A percentile compares a stretch with the other conserved stretches of the same genome.
These are phyloP conservation scores for Lasiodiplodia hormozganensis DNA, from an alignment of 2,329 filamentous ascomycete genomes.

Conservation along the genomic window DNA sequence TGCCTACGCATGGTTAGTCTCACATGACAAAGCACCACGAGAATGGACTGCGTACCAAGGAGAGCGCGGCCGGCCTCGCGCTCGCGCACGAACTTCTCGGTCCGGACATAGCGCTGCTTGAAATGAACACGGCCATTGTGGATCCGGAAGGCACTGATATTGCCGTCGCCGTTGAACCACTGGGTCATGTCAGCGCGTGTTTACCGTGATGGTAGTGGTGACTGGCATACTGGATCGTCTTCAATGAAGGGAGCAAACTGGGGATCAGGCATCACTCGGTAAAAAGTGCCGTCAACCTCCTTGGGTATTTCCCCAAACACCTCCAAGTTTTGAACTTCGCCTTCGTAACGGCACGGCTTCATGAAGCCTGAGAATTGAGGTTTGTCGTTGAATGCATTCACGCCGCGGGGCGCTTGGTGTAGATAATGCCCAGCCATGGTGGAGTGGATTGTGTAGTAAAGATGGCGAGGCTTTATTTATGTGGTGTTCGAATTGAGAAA, in stretches of 20 bases:
- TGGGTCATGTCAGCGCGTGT: neutral
- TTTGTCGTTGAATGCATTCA: constrained; percentile 9
- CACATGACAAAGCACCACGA: neutral
- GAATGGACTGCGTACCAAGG: constrained; percentile 33
- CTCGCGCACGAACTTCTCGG: constrained; percentile 51
- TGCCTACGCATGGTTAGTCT: constrained; percentile 20
- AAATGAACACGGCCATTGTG: constrained; percentile 44
- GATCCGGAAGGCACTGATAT: constrained; percentile 48
- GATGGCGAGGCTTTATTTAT: too few relatives aligned
- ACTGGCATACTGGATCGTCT: constrained; percentile 41
- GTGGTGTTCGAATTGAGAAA: too few relatives aligned
- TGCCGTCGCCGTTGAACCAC: constrained; percentile 50
- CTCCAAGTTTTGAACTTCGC: constrained; percentile 44
- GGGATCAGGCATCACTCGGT: constrained; percentile 59
- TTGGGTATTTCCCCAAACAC: constrained; percentile 41
- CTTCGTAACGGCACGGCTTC: constrained; percentile 49
- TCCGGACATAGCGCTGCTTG: constrained; percentile 49
- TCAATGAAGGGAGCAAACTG: constrained; percentile 43
- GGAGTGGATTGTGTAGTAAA: too few relatives aligned
- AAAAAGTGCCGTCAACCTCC: constrained; percentile 45
- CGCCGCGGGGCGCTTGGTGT: neutral
- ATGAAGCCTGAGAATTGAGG: constrained; percentile 34
- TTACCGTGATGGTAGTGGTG: neutral
- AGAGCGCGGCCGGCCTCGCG: constrained; percentile 45
- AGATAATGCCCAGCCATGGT: constrained; percentile 11